Percentiles rank a stretch among this genome's conserved stretches.
Evolutionary conservation across 2,329 filamentous ascomycete genomes (phyloP).

Genomic region (Alternaria arborescens): DNA sequence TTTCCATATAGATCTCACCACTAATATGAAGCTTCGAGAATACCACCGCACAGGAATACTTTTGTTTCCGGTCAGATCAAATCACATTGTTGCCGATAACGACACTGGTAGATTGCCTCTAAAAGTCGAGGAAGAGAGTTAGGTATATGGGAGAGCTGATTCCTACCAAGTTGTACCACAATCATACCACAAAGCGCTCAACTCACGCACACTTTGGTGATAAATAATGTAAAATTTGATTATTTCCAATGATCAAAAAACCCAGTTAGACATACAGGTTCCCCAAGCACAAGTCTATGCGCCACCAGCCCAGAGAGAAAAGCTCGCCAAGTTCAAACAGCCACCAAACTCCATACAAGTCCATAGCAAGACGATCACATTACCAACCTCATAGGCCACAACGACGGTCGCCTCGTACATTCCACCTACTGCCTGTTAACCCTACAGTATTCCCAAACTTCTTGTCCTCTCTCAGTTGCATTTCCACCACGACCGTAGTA

Average conservation of each 20-base stretch:
- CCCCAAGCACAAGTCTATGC: background rate
- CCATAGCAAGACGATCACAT: background rate
- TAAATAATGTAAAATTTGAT: background rate
- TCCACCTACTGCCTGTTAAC: constrained; percentile 6
- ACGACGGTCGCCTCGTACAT: background rate
- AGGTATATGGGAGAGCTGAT: no score
- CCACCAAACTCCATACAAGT: background rate
- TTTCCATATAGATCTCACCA: no score
- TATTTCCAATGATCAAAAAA: background rate
- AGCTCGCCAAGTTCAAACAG: background rate
- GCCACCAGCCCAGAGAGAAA: background rate
- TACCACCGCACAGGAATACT: no score
- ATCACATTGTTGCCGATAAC: no score
- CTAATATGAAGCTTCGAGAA: no score
- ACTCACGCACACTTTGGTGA: background rate
- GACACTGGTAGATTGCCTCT: no score
- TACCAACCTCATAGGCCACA: background rate
- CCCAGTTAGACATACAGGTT: background rate
- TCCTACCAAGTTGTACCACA: no score
- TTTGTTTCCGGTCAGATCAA: no score
- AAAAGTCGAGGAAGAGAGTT: no score
- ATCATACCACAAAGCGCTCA: no score
- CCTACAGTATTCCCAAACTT: constrained; percentile 30
- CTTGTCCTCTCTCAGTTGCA: constrained; percentile 3
- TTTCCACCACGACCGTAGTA: constrained; percentile 30